phyloP scores from a whole-genome alignment of 148 eudicot genomes.

The Linanthus parryae region DNA sequence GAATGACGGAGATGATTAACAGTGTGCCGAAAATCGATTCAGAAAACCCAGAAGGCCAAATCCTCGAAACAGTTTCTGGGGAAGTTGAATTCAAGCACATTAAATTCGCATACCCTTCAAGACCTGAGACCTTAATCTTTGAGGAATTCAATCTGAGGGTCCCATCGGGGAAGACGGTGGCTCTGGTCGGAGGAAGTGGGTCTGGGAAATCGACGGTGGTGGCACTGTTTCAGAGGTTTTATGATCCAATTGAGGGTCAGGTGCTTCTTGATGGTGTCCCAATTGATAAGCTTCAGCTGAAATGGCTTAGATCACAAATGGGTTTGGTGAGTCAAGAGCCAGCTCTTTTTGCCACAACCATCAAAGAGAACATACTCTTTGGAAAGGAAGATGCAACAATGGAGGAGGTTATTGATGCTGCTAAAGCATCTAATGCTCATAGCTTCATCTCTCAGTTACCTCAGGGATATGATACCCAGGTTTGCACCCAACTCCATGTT shows the following conservation, averaged over 20 bases:
- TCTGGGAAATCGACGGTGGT: slow-evolving; percentile 79
- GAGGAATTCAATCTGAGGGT: slow-evolving; percentile 19
- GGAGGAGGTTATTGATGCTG: slow-evolving; percentile 71
- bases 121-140: slow-evolving; percentile 26
- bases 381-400: slow-evolving; percentile 76
- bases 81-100: slow-evolving; percentile 26
- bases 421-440: slow-evolving; percentile 83
- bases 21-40: slow-evolving; percentile 32
- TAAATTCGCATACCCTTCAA: slow-evolving; percentile 30
- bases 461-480: slow-evolving; percentile 82
- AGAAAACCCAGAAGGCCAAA: slow-evolving; percentile 23
- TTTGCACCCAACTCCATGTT: slow-evolving; percentile 14
- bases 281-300: slow-evolving; percentile 59
- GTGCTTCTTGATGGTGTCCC: slow-evolving; percentile 64
- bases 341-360: slow-evolving; percentile 66
- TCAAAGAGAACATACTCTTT: slow-evolving; percentile 82
- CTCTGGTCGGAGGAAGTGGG: slow-evolving; percentile 86
- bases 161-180: slow-evolving; percentile 42
- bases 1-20: slow-evolving; percentile 24
- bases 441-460: slow-evolving; percentile 72
- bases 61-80: slow-evolving; percentile 17
- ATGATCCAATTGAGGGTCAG: slow-evolving; percentile 67
- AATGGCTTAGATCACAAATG: slow-evolving; percentile 85
- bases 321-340: slow-evolving; percentile 96
- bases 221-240: slow-evolving; percentile 66